Evolutionary conservation across 2,329 filamentous ascomycete species (phyloP), one percentile per base, ranked within the genome.

Genomic region (Hypoxylon sp.): DNA sequence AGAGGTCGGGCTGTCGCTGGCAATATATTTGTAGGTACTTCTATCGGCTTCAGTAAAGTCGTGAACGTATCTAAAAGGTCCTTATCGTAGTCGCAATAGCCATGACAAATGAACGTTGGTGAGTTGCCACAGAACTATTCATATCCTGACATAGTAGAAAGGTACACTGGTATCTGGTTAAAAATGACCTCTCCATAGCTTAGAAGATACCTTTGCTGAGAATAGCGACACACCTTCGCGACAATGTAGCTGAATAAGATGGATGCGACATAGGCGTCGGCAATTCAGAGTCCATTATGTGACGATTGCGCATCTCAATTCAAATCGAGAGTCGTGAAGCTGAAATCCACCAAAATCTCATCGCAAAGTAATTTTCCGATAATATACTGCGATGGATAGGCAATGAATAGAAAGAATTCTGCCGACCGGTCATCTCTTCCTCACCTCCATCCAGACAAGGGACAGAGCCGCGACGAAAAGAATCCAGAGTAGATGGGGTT

Each of bases 381-480:
- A 33, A 12, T 12, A 12, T 12, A 3, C 12, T 32, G 6, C 24
- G 30, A 32, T 40, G n/a, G n/a, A n/a, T n/a, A n/a, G n/a, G n/a
- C n/a, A n/a, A n/a, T n/a, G n/a, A n/a, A n/a, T n/a, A n/a, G n/a
- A n/a, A n/a, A n/a, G n/a, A n/a, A n/a, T 6, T 33, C 30, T 4
- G 9, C 8, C 9, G 30, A 33, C 9, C 30, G 14, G 30, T 11
- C 30, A 1, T 32, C 75, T 83, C 83, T 86, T 84, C 84, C 78
- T 84, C 80, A 77, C 78, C 75, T 73, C 78, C 76, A 74, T 76
- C 79, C 78, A 53, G 42, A 55, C 72, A 68, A 79, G 77, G 79
- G 77, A 77, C 71, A 75, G 76, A 72, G 46, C 57, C 75, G 79
- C 77, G 82, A 86, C 80, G 84, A 86, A 85, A 84, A 81, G 79